These are phyloP conservation scores for Noccaea bulbosa DNA, from an alignment of 345 rosid genomes.

Conservation along the genomic window DNA sequence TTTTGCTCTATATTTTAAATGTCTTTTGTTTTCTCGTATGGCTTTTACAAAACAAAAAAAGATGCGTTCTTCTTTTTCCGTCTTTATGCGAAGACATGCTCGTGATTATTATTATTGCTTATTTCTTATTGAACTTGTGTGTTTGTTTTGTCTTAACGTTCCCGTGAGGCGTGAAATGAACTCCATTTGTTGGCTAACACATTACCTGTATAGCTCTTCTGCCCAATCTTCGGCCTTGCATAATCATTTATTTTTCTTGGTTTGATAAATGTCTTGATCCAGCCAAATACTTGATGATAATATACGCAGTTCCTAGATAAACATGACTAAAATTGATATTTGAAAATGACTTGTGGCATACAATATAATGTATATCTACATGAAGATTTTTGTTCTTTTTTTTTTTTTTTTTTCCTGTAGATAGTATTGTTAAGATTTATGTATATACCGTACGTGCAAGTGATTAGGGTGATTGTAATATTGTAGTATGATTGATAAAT, in stretches of 20 bases:
- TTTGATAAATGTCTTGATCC: slow-evolving; percentile 28
- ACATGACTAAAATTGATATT: background rate
- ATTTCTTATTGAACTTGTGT: background rate
- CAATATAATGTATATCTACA: too few species aligned
- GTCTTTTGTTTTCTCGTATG: slow-evolving; percentile 17
- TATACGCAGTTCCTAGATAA: background rate
- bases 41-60: slow-evolving; percentile 18
- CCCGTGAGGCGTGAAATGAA: slow-evolving; percentile 51
- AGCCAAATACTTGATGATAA: slow-evolving; percentile 1
- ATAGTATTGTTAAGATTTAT: too few species aligned
- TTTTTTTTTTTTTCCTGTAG: too few species aligned
- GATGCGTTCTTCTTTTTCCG: slow-evolving; percentile 49
- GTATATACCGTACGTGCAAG: too few species aligned
- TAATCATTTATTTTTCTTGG: slow-evolving; percentile 14
- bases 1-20: background rate
- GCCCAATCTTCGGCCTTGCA: slow-evolving; percentile 4
- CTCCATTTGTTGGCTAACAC: slow-evolving; percentile 12
- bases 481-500: too few species aligned
- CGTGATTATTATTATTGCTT: slow-evolving; percentile 50
- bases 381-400: too few species aligned
- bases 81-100: slow-evolving; percentile 55
- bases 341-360: too few species aligned
- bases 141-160: slow-evolving; percentile 18
- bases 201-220: slow-evolving; percentile 8
- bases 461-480: too few species aligned